Percentiles rank a stretch among this genome's conserved stretches.
phyloP scores from a whole-genome alignment of 257 asterid genomes.

The Lycium barbarum region DNA sequence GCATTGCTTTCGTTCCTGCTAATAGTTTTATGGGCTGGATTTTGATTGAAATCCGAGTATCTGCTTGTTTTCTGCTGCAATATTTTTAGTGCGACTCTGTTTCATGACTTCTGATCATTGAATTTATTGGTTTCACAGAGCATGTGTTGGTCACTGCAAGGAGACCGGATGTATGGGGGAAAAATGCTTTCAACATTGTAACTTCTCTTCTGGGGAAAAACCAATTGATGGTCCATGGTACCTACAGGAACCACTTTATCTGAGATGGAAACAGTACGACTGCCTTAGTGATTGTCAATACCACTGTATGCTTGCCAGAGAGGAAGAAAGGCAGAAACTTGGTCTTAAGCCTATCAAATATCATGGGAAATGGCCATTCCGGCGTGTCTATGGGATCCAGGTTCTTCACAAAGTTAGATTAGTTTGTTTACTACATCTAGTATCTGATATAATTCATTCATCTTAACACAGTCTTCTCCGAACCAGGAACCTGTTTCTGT shows the following conservation, averaged over 20 bases:
- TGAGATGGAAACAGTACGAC: slow-evolving; percentile 89
- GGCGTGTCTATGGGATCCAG: slow-evolving; percentile 81
- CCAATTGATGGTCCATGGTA: slow-evolving; percentile 80
- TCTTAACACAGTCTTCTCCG: slow-evolving; percentile 6
- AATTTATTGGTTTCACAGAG: slow-evolving; percentile 54
- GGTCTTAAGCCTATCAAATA: slow-evolving; percentile 76
- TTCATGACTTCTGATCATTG: slow-evolving; percentile 25
- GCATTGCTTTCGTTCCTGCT: background rate
- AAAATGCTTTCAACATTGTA: slow-evolving; percentile 82
- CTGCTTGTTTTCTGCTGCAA: background rate
- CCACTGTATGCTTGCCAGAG: slow-evolving; percentile 81
- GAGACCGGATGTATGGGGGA: slow-evolving; percentile 84
- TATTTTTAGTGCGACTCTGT: background rate
- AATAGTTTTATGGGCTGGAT: slow-evolving; percentile 3
- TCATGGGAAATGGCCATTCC: slow-evolving; percentile 90
- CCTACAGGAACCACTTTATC: slow-evolving; percentile 88
- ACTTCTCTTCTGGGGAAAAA: slow-evolving; percentile 65
- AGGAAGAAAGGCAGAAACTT: slow-evolving; percentile 67
- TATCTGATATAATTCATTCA: slow-evolving; percentile 13
- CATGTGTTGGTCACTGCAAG: slow-evolving; percentile 73
- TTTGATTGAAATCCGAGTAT: background rate
- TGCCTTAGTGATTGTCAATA: slow-evolving; percentile 80
- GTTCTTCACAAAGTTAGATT: slow-evolving; percentile 40
- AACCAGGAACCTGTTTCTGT: slow-evolving; percentile 92
- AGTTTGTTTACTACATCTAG: slow-evolving; percentile 5